A percentile compares a stretch with the other conserved stretches of the same genome.
Conservation (phyloP, 768 basidiomycete genomes). For the Lyophyllum shimeji region DNA sequence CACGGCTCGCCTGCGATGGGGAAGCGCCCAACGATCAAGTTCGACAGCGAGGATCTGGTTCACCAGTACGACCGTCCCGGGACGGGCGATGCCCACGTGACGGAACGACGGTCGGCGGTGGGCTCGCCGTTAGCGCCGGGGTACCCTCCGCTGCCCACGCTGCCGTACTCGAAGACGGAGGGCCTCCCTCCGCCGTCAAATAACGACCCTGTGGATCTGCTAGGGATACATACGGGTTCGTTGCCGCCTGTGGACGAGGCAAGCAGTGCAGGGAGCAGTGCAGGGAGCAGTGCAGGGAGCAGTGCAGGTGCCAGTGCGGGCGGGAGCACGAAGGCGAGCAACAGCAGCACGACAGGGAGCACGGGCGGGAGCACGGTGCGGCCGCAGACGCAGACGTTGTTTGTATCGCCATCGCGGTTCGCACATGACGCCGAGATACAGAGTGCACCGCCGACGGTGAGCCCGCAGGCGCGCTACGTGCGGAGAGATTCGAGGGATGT, state of each 20-base stretch:
- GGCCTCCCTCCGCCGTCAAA: constrained; percentile 17
- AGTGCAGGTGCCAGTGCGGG: constrained; percentile 12
- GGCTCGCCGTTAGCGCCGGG: constrained; percentile 26
- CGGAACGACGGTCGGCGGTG: constrained; percentile 43
- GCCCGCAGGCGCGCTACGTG: constrained; percentile 28
- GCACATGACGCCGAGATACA: constrained; percentile 33
- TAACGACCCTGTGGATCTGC: constrained; percentile 20
- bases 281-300: neutral
- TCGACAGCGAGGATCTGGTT: constrained; percentile 69
- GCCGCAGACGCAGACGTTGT: constrained; percentile 31
- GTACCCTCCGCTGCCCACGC: constrained; percentile 36
- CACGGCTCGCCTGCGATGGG: constrained; percentile 30
- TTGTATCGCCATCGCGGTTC: constrained; percentile 29
- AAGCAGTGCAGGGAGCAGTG: too few relatives aligned
- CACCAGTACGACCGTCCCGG: constrained; percentile 72
- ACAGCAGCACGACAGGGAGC: constrained; percentile 3
- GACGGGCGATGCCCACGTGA: constrained; percentile 40
- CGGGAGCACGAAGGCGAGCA: constrained; percentile 13
- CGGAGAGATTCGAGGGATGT: constrained; percentile 38
- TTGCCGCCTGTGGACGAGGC: constrained; percentile 6
- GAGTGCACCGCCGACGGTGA: constrained; percentile 47
- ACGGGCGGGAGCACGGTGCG: constrained; percentile 6
- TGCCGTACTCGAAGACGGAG: constrained; percentile 19
- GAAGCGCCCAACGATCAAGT: constrained; percentile 71
- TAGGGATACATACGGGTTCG: constrained; percentile 26